Evolutionary conservation across 306 rosid genomes (phyloP), one percentile per base, ranked within the genome.

Genomic region (Cucurbita maxima): DNA sequence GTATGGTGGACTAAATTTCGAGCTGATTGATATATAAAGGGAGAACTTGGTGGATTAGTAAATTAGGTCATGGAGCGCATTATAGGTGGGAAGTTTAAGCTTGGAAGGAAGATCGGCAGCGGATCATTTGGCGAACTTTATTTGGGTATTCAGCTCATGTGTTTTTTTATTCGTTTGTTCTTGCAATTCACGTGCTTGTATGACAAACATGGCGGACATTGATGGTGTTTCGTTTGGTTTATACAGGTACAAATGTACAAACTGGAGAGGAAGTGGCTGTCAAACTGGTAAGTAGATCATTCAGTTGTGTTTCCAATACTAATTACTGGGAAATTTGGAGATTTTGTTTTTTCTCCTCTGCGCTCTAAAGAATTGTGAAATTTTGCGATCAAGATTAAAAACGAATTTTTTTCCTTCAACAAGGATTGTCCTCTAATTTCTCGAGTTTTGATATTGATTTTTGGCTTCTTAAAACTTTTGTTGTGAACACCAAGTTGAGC

Each of bases 251-350:
- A 52, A 94, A 94, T 84, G 80, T 94, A 72, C 97, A 91, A 81
- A 89, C 90, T 58, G 99, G 96, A 76, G 99, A 94, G 86, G 99
- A 94, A 87, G 99, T 91, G 76, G 99, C 99, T 78, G 90, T 91
- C 63, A 94, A 94, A 88, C 89, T 94, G 96, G 99, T 94, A 87
- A 74, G 92, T 86, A 55, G 69, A 82, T 0, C 13, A 15, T 66
- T 69, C 13, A 5, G 14, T 69, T 48, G 74, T 14, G 58, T 50
- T 25, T 69, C 20, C 25, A 50, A 48, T 69, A 25, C 40, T 48
- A 13, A 48, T 8, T 48, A 22, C 16, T 43, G 43, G 73, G 43
- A 14, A 68, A 47, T 68, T 48, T 47, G 22, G 78, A 52, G 22
- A 71, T 74, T 36, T 41, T 72, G 43, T 53, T 37, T 55, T 55